Evolutionary conservation across 345 rosid genomes (phyloP), one percentile per base, ranked within the genome.

Genomic region (Arabidopsis suecica): DNA sequence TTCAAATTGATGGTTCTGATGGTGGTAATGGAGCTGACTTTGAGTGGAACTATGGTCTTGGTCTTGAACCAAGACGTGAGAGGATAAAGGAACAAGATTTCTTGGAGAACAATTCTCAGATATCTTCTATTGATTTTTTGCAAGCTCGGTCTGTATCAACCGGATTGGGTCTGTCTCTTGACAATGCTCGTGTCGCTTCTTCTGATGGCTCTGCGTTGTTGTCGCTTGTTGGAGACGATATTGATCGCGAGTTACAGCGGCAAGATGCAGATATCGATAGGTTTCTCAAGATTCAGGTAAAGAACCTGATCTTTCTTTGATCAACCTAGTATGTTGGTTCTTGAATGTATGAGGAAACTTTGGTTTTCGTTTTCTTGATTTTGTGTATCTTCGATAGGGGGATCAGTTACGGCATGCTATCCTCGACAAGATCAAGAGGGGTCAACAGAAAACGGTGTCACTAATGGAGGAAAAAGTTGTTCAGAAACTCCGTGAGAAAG

Each of bases 101-200:
- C 61, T 73, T 89, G 65, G 88, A 88, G 71, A 93, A 83, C 72
- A 85, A 86, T 79, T 93, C 91, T 2, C 97, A 85, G 82, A 79
- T 93, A 28, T 83, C 97, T 23, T 89, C 93, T 0, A 79, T 89
- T 72, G 97, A 93, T 78, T 80, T 88, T 83, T 76, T 90, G 78
- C 93, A 81, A 81, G 50, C 80, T 1, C 86, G 78, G 54, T 85
- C 96, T 0, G 96, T 93, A 41, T 93, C 98, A 28, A 91, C 98
- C 9, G 97, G 98, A 30, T 78, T 93, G 71, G 93, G 93, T 44
- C 80, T 93, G 65, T 91, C 97, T 1, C 89, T 93, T 40, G 91
- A 89, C 55, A 88, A 87, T 81, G 72, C 82, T 55, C 88, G 79
- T 55, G 62, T 80, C 10, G 86, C 88, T 55, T 86, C 91, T 65